Evolutionary conservation across 768 basidiomycete species (phyloP).

Genomic region (Dioszegia aurantiaca): DNA sequence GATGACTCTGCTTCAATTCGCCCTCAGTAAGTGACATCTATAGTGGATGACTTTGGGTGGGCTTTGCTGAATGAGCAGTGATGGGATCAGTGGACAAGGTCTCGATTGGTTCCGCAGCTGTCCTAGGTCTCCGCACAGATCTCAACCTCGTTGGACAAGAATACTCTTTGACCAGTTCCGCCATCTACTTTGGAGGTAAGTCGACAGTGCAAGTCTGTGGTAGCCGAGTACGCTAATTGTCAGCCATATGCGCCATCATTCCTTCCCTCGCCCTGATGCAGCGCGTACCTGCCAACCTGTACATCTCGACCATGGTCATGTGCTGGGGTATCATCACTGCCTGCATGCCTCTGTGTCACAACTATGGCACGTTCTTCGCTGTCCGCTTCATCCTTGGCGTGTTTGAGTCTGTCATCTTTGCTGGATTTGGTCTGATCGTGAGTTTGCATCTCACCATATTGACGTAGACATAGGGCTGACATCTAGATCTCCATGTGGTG

Average conservation of each 20-base stretch:
- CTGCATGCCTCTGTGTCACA: slow-evolving; percentile 21
- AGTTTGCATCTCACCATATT: slow-evolving; percentile 3
- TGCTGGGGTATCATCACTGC: slow-evolving; percentile 23
- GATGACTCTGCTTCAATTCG: not conserved
- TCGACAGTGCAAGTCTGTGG: too few relatives aligned
- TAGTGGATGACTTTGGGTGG: not conserved
- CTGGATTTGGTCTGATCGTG: slow-evolving; percentile 55
- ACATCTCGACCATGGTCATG: slow-evolving; percentile 6
- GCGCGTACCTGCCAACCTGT: slow-evolving; percentile 22
- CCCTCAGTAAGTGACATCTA: not conserved
- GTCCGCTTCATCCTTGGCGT: slow-evolving; percentile 36
- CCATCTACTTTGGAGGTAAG: slow-evolving; percentile 27
- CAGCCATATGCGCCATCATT: slow-evolving; percentile 20
- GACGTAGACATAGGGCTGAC: not conserved
- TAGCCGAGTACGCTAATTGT: not conserved
- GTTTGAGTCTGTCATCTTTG: slow-evolving; percentile 38
- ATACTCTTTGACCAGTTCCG: slow-evolving; percentile 26
- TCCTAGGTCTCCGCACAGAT: slow-evolving; percentile 31
- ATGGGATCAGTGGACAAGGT: slow-evolving; percentile 39
- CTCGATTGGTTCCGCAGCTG: slow-evolving; percentile 36
- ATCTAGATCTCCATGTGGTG: slow-evolving; percentile 31
- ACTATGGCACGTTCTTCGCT: slow-evolving; percentile 23
- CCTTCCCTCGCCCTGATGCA: slow-evolving; percentile 20
- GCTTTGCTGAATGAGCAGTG: not conserved
- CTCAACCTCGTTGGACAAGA: slow-evolving; percentile 32